Evolutionary conservation across 768 basidiomycete genomes (phyloP), one percentile per base, ranked within the genome.

Genomic region (Rhodotorula sphaerocarpa): DNA sequence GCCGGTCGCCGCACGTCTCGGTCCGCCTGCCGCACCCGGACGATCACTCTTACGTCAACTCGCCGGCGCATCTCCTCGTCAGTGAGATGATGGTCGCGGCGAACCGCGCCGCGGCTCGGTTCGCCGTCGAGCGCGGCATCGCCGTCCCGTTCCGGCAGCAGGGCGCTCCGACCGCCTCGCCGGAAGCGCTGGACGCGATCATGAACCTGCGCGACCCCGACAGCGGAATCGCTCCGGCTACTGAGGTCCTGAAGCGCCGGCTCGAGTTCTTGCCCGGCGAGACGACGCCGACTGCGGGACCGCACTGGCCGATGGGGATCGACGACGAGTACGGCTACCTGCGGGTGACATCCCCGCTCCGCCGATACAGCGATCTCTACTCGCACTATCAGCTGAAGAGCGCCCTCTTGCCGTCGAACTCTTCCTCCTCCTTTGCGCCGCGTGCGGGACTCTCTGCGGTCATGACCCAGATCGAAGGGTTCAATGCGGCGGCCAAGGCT

Each of bases 331-430:
- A 86, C 66, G 92, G 92, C 6, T 99, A 99, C 73, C 76, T 80
- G 23, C 82, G 87, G 27, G 83, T 81, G 14, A 96, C 95, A 14
- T 89, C 86, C 9, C 95, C 95, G 0, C 77, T 99, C 47, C 82
- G 95, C 45, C 83, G 95, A 47, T 95, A 83, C 74, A 75, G 77
- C 41, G 95, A 99, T 75, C 74, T 95, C 59, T 74, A 91, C 18
- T 77, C 78, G 15, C 95, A 97, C 76, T 99, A 91, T 90, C 92
- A 97, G 74, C 83, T 99, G 75, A 92, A 95, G 72, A 78, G 84
- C 53, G 82, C 81, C 9, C 75, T 97, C 31, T 61, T 68, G 20
- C 60, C 63, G n/a, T n/a, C n/a, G 3, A 2, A 50, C 21, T 52
- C 57, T 33, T 41, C 62, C n/a, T 25, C 47, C 3, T 10, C 39